phyloP scores from a whole-genome alignment of 202 grass and related monocot species.

The Bolboschoenoplectus hybrid region DNA sequence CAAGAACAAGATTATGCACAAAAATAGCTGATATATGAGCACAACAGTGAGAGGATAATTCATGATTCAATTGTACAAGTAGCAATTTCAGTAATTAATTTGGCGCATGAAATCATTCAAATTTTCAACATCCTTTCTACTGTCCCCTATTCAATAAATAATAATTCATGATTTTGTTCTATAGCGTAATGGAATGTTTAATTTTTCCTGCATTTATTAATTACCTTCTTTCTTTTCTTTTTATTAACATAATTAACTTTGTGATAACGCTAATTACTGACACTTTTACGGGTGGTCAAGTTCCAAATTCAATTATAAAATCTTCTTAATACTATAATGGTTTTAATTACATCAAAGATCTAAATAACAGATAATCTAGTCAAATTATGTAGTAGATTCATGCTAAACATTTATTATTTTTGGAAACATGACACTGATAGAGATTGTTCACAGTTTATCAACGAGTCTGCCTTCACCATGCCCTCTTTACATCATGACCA shows the following conservation, averaged over 20 bases:
- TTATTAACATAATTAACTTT: background rate
- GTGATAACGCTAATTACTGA: background rate
- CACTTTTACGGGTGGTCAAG: background rate
- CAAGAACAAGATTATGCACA: background rate
- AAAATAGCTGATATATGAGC: background rate
- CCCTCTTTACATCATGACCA: background rate
- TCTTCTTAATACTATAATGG: background rate
- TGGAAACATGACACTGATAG: no score
- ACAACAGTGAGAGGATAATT: constrained; percentile 7
- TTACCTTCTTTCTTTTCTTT: background rate
- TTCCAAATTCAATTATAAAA: background rate
- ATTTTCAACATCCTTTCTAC: constrained; percentile 12
- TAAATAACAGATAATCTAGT: no score
- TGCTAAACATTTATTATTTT: no score
- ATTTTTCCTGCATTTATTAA: background rate
- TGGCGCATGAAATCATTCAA: constrained; percentile 25
- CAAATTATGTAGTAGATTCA: no score
- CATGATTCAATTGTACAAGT: constrained; percentile 6
- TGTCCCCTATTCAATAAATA: background rate
- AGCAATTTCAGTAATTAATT: background rate
- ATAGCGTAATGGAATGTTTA: background rate
- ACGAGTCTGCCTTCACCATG: no score
- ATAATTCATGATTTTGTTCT: constrained; percentile 2
- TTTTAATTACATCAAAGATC: background rate
- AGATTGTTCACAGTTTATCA: no score